Base-by-base conservation (phyloP, 352 stramenopile species). In the Phytophthora tentaculata region DNA sequence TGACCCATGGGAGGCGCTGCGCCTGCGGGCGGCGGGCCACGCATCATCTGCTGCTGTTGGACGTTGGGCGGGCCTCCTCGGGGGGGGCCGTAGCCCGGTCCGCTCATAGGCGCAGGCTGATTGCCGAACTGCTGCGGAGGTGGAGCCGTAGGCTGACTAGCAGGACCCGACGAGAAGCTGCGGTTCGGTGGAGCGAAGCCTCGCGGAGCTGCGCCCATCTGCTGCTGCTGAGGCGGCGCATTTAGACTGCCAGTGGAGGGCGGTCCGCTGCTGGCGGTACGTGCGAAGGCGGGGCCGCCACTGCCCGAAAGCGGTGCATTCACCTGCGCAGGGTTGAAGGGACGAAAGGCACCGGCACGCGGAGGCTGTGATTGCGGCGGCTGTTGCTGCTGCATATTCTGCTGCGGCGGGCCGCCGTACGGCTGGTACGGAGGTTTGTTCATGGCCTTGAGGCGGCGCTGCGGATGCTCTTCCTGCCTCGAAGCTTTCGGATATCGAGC, bases 321-420 rank as follows among this genome's bases (percentile, higher is more conserved):
- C 49, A 67, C 56, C 28, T 84, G 77, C 22, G 66, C 79, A 3
- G 86, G 80, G 67, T 93, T 91, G 50, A 93, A 91, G 48, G 81
- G 83, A 19, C 83, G 82, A 62, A 91, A 92, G 0, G 80, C 73
- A 56, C 72, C 65, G 10, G 73, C 61, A 8, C 56, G 71, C 29
- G 77, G 79, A 41, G 55, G 61, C 16, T 85, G 78, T 50, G 68
- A 66, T 44, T 67, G 72, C 13, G 35, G 61, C 48, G 68, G 71
- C n/a, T 81, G 67, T 49, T 75, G 65, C 51, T 70, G 72, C 20
- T 50, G 69, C 49, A 65, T 74, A 48, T 81, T 75, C 55, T 75
- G 70, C 59, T 67, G 79, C 23, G 61, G 53, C 23, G 67, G 73
- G 23, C 62, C 79, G 55, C 83, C 84, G 69, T 85, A 90, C 63